Evolutionary conservation across 2,329 filamentous ascomycete species (phyloP).

Genomic region (Paracorniculantispora psalliotae): DNA sequence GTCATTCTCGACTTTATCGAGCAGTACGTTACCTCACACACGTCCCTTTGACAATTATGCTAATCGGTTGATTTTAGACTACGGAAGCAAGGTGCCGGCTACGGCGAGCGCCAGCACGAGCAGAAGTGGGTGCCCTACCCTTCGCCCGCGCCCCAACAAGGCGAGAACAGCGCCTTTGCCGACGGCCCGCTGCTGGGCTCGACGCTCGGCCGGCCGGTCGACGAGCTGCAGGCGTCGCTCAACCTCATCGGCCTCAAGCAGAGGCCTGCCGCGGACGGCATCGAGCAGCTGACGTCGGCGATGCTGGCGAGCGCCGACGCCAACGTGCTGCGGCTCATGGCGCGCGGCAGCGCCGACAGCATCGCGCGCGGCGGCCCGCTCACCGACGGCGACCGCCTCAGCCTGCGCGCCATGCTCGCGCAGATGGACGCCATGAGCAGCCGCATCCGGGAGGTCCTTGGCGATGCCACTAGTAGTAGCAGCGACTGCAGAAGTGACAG

Average conservation of each 20-base stretch:
- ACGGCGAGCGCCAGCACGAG: slow-evolving; percentile 28
- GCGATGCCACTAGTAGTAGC: too few relatives aligned
- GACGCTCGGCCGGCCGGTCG: slow-evolving; percentile 41
- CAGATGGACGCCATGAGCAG: slow-evolving; percentile 41
- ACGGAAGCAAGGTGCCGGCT: slow-evolving; percentile 35
- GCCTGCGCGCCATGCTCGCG: slow-evolving; percentile 44
- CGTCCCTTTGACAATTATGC: neutral
- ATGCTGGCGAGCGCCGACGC: slow-evolving; percentile 55
- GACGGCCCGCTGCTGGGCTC: slow-evolving; percentile 26
- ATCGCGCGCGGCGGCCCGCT: slow-evolving; percentile 36
- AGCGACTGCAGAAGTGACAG: too few relatives aligned
- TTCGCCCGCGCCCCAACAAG: slow-evolving; percentile 19
- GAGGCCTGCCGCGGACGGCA: slow-evolving; percentile 42
- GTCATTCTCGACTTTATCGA: slow-evolving; percentile 70
- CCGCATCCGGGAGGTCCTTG: slow-evolving; percentile 38
- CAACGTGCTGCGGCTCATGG: slow-evolving; percentile 43
- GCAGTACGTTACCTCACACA: slow-evolving; percentile 38
- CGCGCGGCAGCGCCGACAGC: slow-evolving; percentile 40
- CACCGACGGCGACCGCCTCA: slow-evolving; percentile 35
- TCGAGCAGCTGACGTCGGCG: slow-evolving; percentile 52
- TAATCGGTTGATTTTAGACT: slow-evolving; percentile 24
- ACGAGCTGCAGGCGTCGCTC: slow-evolving; percentile 62
- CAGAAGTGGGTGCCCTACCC: slow-evolving; percentile 26
- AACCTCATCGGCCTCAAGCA: slow-evolving; percentile 55
- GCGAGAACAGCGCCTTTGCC: too few relatives aligned